A percentile compares a stretch with the other conserved stretches of the same genome.
These are phyloP conservation scores for Lathyrus oleraceus DNA, from an alignment of 306 rosid genomes.

Conservation along the genomic window DNA sequence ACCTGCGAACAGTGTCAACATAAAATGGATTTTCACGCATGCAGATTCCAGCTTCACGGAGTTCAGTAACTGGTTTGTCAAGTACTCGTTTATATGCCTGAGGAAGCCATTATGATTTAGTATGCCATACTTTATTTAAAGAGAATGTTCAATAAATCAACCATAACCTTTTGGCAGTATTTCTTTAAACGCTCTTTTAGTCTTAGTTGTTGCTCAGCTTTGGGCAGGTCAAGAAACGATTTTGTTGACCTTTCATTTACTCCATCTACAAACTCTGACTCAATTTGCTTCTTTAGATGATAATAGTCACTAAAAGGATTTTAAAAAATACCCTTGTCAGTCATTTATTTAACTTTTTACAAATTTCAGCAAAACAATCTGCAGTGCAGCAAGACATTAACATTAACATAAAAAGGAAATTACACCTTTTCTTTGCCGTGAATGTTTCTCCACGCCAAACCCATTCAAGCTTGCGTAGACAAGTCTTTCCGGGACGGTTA, in stretches of 20 bases:
- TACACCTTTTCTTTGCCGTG: constrained; percentile 86
- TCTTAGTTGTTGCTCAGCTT: constrained; percentile 77
- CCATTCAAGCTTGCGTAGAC: constrained; percentile 98
- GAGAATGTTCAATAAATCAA: constrained; percentile 29
- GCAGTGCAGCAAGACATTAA: constrained; percentile 22
- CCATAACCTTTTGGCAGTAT: constrained; percentile 91
- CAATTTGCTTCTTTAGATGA: constrained; percentile 91
- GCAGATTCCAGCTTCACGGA: constrained; percentile 97
- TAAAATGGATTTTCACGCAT: constrained; percentile 99
- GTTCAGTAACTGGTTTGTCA: constrained; percentile 85
- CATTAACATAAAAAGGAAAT: constrained; percentile 19
- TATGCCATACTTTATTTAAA: constrained; percentile 35
- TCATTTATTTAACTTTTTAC: constrained; percentile 33
- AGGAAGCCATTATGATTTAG: constrained; percentile 42
- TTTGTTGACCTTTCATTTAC: constrained; percentile 55
- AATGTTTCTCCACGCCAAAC: constrained; percentile 97
- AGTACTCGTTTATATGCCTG: constrained; percentile 94
- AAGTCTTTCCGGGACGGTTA: constrained; percentile 93
- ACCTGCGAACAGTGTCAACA: constrained; percentile 99
- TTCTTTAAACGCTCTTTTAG: constrained; percentile 90
- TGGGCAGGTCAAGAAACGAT: constrained; percentile 91
- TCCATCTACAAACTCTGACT: constrained; percentile 80
- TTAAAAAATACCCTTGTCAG: constrained; percentile 33
- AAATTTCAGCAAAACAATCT: constrained; percentile 16
- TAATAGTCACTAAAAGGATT: constrained; percentile 77